Evolutionary conservation across 108 stramenopile species (phyloP), one percentile per base, ranked within the genome.

Genomic region (Skeletonema menzelii): DNA sequence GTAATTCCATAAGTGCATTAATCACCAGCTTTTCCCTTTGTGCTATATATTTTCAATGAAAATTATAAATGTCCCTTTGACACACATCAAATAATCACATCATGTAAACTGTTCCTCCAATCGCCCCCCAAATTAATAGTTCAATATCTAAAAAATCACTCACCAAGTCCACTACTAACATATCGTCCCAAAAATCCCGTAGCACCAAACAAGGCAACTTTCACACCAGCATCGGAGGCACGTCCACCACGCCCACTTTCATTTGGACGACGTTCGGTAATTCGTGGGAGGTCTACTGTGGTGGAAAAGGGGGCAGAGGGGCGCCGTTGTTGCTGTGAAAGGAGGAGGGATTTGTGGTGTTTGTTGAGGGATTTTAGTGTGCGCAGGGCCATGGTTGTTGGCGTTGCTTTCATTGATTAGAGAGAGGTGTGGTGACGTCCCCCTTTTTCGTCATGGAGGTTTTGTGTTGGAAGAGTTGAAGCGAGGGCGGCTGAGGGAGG

Each of bases 181-280:
- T 95, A 96, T 15, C 91, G 86, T 35, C 97, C 97, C 42, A 98
- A 80, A 70, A 98, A 97, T 24, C 98, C 98, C 37, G 88, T 88
- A 19, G 95, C 97, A 22, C 98, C 98, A 73, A 98, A 98, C 30
- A 97, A 72, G 15, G 90, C 88, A 13, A 96, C 88, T 63, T 85
- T 90, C 56, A 93, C 53, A 26, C 85, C 96, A 27, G 89, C 88
- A 61, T 88, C 85, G 63, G 87, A 86, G 1, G 75, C 63, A 44
- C 89, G 69, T 24, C 93, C 93, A 56, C 93, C 93, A 26, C 84
- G 74, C 62, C 93, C 93, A 31, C 70, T 77, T 73, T 94, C 93
- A 26, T 81, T 55, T 40, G 80, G 31, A 27, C 90, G 82, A 28
- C 83, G 76, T 46, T 87, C 86, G n/a, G 85, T 82, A 37, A 94